phyloP scores from a whole-genome alignment of 2,329 filamentous ascomycete species.

The Clarireedia homoeocarpa region DNA sequence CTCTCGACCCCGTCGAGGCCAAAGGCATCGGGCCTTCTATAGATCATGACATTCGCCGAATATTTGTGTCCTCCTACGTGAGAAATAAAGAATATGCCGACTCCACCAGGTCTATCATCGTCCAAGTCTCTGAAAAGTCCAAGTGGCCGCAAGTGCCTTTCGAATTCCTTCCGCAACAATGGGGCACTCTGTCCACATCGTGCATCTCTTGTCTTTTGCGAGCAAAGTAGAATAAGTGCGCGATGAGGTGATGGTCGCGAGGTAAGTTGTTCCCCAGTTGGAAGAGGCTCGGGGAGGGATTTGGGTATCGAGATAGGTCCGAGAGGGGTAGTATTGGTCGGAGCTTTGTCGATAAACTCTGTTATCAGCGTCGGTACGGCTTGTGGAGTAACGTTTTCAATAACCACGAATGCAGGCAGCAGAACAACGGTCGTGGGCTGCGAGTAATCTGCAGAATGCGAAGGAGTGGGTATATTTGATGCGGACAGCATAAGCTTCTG shows the following conservation, averaged over 20 bases:
- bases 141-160: conserved; percentile 77
- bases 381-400: conserved; percentile 75
- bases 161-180: conserved; percentile 78
- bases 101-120: conserved; percentile 83
- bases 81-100: conserved; percentile 92
- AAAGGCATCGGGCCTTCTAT: conserved; percentile 46
- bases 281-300: conserved; percentile 27
- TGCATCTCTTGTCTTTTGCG: conserved; percentile 86
- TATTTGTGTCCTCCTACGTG: conserved; percentile 98
- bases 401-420: conserved; percentile 73
- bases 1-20: conserved; percentile 26
- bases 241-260: conserved; percentile 69
- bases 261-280: conserved; percentile 36
- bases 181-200: conserved; percentile 93
- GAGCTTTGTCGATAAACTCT: conserved; percentile 59
- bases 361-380: conserved; percentile 65
- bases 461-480: conserved; percentile 79
- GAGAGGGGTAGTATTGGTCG: conserved; percentile 58
- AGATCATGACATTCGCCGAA: conserved; percentile 88
- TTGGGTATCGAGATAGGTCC: conserved; percentile 53
- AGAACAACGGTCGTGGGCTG: conserved; percentile 73
- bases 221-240: conserved; percentile 87
- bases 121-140: conserved; percentile 81
- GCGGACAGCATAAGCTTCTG: conserved; percentile 86
- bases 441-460: conserved; percentile 52